These are phyloP conservation scores for Vitis hybrid DNA, from an alignment of 177 flowering plant species.

Conservation along the genomic window DNA sequence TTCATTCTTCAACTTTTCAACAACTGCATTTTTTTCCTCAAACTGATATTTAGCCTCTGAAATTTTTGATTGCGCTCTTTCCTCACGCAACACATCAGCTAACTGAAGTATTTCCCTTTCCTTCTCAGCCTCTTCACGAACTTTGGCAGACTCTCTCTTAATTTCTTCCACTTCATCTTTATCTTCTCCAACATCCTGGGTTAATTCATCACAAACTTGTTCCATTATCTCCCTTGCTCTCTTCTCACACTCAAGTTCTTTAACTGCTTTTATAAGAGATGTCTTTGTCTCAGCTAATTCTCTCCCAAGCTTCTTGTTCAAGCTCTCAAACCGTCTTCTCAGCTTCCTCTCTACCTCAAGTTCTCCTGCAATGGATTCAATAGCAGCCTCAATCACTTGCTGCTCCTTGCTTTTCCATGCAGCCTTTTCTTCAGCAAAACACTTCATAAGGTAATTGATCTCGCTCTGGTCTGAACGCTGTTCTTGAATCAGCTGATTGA, in stretches of 20 bases:
- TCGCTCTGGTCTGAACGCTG: constrained; percentile 61
- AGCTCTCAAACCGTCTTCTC: constrained; percentile 72
- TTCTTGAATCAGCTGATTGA: constrained; percentile 78
- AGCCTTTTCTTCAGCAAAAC: constrained; percentile 84
- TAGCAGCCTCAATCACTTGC: constrained; percentile 56
- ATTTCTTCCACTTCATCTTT: constrained; percentile 55
- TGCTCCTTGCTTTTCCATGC: constrained; percentile 74
- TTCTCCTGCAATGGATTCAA: constrained; percentile 66
- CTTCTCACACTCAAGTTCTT: constrained; percentile 81
- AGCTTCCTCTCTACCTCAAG: constrained; percentile 83
- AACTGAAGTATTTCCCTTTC: constrained; percentile 79
- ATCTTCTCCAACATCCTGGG: constrained; percentile 64
- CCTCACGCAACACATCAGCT: constrained; percentile 67
- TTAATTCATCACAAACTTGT: constrained; percentile 75
- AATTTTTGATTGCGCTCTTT: constrained; percentile 67
- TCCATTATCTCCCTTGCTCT: constrained; percentile 71
- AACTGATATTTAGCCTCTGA: constrained; percentile 69
- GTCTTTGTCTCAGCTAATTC: constrained; percentile 74
- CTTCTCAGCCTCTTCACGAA: constrained; percentile 64
- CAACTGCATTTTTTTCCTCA: constrained; percentile 76
- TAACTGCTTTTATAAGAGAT: constrained; percentile 47
- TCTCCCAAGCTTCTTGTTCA: constrained; percentile 79
- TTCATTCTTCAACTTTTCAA: constrained; percentile 62
- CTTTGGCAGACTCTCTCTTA: constrained; percentile 59
- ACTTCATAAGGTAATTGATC: constrained; percentile 61